A percentile compares a stretch with the other conserved stretches of the same genome.
These are phyloP conservation scores for Parsonsia alboflavescens DNA, from an alignment of 257 asterid genomes.

Conservation along the genomic window DNA sequence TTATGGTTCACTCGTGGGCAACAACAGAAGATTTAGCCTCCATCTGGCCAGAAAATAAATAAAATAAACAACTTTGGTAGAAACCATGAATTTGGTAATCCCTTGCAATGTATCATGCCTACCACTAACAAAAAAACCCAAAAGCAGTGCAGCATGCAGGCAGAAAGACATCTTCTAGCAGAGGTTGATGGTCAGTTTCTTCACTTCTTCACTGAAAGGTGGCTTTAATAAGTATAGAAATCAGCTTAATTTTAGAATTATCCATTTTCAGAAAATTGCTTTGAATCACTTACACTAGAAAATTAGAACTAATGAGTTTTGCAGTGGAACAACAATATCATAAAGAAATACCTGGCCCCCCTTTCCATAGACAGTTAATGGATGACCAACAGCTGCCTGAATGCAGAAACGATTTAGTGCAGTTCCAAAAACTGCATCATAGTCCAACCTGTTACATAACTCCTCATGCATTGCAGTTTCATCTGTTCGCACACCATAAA, in stretches of 20 bases:
- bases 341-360: conserved; percentile 81
- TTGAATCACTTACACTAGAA: not conserved
- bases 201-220: not conserved
- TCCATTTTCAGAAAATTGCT: conserved; percentile 1
- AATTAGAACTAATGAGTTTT: not conserved
- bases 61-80: not conserved
- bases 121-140: not conserved
- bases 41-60: not conserved
- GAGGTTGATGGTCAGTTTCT: not conserved
- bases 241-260: not conserved
- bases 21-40: not conserved
- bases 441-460: conserved; percentile 72
- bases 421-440: conserved; percentile 90
- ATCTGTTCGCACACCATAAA: conserved; percentile 79
- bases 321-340: not conserved
- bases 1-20: not conserved
- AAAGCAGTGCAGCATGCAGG: not conserved
- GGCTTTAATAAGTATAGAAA: not conserved
- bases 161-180: too few species aligned
- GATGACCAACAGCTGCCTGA: conserved; percentile 95
- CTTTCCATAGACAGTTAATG: conserved; percentile 92
- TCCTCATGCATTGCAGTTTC: conserved; percentile 92
- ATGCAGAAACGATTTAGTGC: conserved; percentile 94
- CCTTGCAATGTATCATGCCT: not conserved
- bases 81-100: not conserved